Base-by-base conservation (phyloP, 2,329 filamentous ascomycete species). In the Triangularia verruculosa region DNA sequence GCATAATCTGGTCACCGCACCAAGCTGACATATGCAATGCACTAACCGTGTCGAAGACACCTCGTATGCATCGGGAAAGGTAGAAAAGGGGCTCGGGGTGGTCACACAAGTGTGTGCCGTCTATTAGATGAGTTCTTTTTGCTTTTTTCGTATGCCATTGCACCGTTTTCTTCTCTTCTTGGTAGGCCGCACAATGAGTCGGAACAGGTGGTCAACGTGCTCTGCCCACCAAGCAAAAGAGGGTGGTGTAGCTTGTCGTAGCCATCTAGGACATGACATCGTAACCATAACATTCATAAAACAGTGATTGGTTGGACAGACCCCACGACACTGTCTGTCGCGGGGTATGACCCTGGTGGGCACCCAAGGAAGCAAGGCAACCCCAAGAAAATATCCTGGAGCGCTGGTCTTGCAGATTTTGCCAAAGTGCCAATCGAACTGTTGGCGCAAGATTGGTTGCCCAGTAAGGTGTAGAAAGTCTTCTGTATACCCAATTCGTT, bases 231-330 rank as follows among this genome's bases (percentile, higher is more conserved):
- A n/a, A 56, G 53, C 20, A 56, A 56, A 54, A n/a, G 25, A 27
- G 25, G 15, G 52, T n/a, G n/a, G 22, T 54, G 24, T 54, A 25
- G 52, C 22, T 54, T 25, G 52, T 8, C 24, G 52, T 28, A 25
- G 52, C 52, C 52, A 54, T 71, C 69, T 71, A 70, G 64, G 70
- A 71, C 70, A 65, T 71, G 68, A 71, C 70, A 61, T 71, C 70
- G 67, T 71, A 70, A 47, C 68, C 70, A 65, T 71, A 70, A 71
- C 67, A 71, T 67, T 71, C 70, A 58, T 58, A 57, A 71, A 67
- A 69, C 68, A 63, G 65, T 65, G 64, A 58, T 54, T 55, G 61
- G 60, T 59, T 22, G 34, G 28, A 13, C 27, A 52, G 59, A 62
- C 57, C 47, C 43, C 59, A 22, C 24, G 28, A 25, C 55, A 34